Base-by-base conservation (phyloP, 2,329 filamentous ascomycete genomes). In the Westerdykella sp. region DNA sequence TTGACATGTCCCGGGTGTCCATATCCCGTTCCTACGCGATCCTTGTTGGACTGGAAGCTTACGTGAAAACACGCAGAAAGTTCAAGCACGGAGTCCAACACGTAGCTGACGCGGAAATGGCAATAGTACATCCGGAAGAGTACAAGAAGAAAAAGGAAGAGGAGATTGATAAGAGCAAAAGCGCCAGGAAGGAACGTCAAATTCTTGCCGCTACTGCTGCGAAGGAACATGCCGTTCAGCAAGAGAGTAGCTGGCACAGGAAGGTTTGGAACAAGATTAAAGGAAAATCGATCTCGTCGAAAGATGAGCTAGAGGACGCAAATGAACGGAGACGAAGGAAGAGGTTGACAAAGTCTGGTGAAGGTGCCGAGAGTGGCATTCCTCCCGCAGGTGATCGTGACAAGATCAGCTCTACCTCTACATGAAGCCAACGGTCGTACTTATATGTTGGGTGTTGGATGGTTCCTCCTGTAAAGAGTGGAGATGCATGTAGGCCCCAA, bases 11-110 rank as follows among this genome's bases (percentile, higher is more conserved):
- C 12, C 82, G 79, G 21, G 81, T 94, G 10, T 85, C 81, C 14
- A 85, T 95, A 37, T 87, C 83, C 34, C 83, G 88, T 55, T 84
- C 84, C 1, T 95, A 95, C 59, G 83, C 85, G 0, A 81, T 95
- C 0, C 74, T 95, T 1, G 78, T 90, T 1, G 90, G 90, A 0
- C 73, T 95, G 4, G 89, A 95, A 70, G 78, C 81, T 12, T 95
- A 94, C 59, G 69, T 84, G 39, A 81, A 81, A 55, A 83, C 83
- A 11, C 79, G 82, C 39, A 73, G 74, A 44, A 81, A 81, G 59
- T 75, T 84, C 28, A 85, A 84, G 67, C 60, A 66, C 34, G 66
- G 66, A 70, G 45, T 67, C 4, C 70, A 74, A 43, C 77, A 76
- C 46, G 55, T 79, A 31, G 66, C 73, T 21, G 71, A 77, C 28